Percentiles rank a stretch among this genome's conserved stretches.
Evolutionary conservation across 163 green algal species (phyloP).

Genomic region (Chlorella variabilis): DNA sequence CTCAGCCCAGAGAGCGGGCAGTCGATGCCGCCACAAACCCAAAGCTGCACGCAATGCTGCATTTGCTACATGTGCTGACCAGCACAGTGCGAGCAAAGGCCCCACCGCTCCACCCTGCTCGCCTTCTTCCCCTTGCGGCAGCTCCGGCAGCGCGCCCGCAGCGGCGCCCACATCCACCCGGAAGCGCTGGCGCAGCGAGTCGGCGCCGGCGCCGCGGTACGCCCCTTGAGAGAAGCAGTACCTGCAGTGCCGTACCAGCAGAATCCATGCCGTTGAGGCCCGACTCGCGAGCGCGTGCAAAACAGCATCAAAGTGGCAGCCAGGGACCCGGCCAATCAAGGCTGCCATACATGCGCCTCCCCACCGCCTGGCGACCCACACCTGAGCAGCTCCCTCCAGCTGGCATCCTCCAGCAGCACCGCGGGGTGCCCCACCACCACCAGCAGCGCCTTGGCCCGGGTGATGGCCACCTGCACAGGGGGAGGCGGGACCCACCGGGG

Average conservation of each 20-base stretch:
- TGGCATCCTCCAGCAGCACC: conserved; percentile 62
- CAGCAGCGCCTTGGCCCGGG: conserved; percentile 70
- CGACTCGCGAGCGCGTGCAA: too few relatives aligned
- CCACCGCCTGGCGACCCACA: too few relatives aligned
- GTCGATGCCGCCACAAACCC: neutral
- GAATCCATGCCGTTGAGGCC: too few relatives aligned
- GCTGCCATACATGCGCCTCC: too few relatives aligned
- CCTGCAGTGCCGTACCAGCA: neutral
- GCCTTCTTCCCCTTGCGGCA: neutral
- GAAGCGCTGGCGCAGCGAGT: conserved; percentile 26
- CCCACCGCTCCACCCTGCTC: too few relatives aligned
- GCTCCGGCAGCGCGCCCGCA: neutral
- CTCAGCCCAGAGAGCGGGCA: too few relatives aligned
- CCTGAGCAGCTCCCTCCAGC: conserved; percentile 68
- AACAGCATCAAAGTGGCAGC: too few relatives aligned
- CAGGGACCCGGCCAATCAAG: too few relatives aligned
- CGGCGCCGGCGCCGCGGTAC: conserved; percentile 55
- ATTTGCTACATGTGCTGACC: too few relatives aligned
- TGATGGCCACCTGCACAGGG: conserved; percentile 88
- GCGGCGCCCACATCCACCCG: conserved; percentile 12
- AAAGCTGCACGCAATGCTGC: too few relatives aligned
- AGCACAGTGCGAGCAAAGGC: neutral
- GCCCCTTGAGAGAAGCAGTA: conserved; percentile 41
- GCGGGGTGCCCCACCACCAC: conserved; percentile 74
- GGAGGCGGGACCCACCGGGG: too few relatives aligned